phyloP scores from a whole-genome alignment of 2,329 filamentous ascomycete species.

The Aspergillus japonicus region DNA sequence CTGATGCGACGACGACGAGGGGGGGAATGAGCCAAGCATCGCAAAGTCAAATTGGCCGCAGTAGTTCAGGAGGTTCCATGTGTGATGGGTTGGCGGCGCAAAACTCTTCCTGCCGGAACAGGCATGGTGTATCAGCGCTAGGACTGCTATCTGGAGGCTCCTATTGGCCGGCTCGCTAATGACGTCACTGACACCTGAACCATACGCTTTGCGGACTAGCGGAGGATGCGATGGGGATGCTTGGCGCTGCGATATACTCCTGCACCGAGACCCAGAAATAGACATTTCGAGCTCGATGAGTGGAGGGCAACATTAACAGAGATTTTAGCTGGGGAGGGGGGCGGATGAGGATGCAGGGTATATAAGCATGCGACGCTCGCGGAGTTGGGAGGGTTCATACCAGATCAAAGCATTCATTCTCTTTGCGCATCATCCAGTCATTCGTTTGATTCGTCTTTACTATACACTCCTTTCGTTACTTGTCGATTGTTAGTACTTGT shows the following conservation, averaged over 20 bases:
- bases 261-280: background rate
- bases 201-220: background rate
- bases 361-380: background rate
- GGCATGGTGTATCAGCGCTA: background rate
- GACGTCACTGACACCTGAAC: background rate
- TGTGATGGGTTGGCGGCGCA: background rate
- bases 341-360: background rate
- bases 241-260: background rate
- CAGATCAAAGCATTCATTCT: background rate
- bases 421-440: background rate
- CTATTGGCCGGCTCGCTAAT: background rate
- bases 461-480: background rate
- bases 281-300: background rate
- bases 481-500: background rate
- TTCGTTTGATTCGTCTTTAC: background rate
- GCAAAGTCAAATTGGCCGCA: background rate
- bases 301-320: background rate
- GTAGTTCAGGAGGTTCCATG: background rate
- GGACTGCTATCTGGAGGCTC: background rate
- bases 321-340: background rate
- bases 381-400: background rate
- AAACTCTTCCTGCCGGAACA: background rate
- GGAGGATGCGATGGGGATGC: background rate
- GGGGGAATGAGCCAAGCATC: background rate
- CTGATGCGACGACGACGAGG: background rate